These are phyloP conservation scores for Ambispora gerdemannii DNA, from an alignment of 192 early-diverging fungal species.

Conservation along the genomic window DNA sequence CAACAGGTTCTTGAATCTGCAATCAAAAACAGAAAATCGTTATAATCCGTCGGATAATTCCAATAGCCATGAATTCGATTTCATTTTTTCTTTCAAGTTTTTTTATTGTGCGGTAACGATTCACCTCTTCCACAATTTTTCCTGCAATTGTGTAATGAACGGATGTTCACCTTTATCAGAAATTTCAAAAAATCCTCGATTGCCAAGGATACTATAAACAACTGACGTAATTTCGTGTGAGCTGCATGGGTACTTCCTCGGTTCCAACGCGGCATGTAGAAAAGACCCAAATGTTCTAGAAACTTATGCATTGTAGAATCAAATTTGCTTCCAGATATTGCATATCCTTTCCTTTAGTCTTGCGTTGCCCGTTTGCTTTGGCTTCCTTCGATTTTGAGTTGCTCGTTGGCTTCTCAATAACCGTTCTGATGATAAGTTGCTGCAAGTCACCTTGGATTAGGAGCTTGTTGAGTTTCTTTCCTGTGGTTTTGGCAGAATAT, in stretches of 20 bases:
- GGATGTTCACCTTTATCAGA: background rate
- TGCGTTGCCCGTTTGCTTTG: background rate
- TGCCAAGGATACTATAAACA: slow-evolving; percentile 8
- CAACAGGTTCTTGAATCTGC: slow-evolving; percentile 5
- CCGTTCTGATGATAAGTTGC: background rate
- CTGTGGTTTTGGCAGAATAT: background rate
- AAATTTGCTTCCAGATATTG: background rate
- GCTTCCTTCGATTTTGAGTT: too few relatives aligned
- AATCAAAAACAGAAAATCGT: slow-evolving; percentile 14
- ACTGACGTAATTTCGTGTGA: slow-evolving; percentile 17
- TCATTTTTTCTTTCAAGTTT: background rate
- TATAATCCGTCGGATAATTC: slow-evolving; percentile 3
- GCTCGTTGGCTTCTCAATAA: background rate
- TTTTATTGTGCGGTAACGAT: background rate
- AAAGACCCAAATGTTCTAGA: background rate
- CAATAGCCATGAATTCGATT: background rate
- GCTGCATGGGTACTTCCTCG: background rate
- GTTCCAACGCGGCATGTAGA: background rate
- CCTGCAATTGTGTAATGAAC: slow-evolving; percentile 1
- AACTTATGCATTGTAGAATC: background rate
- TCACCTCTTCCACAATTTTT: background rate
- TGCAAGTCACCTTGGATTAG: background rate
- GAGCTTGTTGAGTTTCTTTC: background rate
- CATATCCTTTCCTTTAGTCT: background rate
- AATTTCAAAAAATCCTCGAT: background rate